phyloP scores from a whole-genome alignment of 2,329 filamentous ascomycete genomes.

The Paecilomyces sp. region DNA sequence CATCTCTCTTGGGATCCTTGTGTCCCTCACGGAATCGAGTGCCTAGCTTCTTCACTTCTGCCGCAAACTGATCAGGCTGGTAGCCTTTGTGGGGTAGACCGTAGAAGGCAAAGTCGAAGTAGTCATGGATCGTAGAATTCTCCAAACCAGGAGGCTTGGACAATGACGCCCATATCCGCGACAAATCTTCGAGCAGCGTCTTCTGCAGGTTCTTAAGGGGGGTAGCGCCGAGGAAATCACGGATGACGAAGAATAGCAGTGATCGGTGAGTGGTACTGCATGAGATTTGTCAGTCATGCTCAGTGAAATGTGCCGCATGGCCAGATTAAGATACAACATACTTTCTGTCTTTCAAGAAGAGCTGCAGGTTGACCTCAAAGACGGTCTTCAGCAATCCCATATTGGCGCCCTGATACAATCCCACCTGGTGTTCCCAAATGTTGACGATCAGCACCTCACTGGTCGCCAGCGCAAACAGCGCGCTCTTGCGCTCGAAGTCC shows the following conservation, averaged over 20 bases:
- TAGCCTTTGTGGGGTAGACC: slow-evolving; percentile 94
- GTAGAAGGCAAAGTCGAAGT: slow-evolving; percentile 97
- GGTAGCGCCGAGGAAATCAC: slow-evolving; percentile 89
- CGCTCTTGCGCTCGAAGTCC: slow-evolving; percentile 97
- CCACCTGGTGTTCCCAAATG: slow-evolving; percentile 98
- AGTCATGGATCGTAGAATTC: slow-evolving; percentile 83
- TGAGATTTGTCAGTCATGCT: slow-evolving; percentile 8
- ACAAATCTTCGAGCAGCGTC: slow-evolving; percentile 83
- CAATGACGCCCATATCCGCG: slow-evolving; percentile 85
- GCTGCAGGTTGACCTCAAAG: slow-evolving; percentile 94
- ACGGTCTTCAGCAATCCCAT: slow-evolving; percentile 98
- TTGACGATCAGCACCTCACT: slow-evolving; percentile 98
- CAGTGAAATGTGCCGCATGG: neutral
- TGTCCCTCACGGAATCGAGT: slow-evolving; percentile 76
- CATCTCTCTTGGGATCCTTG: slow-evolving; percentile 57
- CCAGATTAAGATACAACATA: slow-evolving; percentile 40
- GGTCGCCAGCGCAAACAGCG: slow-evolving; percentile 90
- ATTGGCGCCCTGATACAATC: slow-evolving; percentile 95
- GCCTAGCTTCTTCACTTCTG: slow-evolving; percentile 72
- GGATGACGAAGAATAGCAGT: slow-evolving; percentile 96
- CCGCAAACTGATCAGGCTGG: slow-evolving; percentile 82
- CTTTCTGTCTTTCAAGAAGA: slow-evolving; percentile 94
- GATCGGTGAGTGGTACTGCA: slow-evolving; percentile 75
- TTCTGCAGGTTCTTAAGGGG: slow-evolving; percentile 84
- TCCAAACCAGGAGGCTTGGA: slow-evolving; percentile 88